phyloP scores from a whole-genome alignment of 306 rosid genomes.

The Rubus idaeus region DNA sequence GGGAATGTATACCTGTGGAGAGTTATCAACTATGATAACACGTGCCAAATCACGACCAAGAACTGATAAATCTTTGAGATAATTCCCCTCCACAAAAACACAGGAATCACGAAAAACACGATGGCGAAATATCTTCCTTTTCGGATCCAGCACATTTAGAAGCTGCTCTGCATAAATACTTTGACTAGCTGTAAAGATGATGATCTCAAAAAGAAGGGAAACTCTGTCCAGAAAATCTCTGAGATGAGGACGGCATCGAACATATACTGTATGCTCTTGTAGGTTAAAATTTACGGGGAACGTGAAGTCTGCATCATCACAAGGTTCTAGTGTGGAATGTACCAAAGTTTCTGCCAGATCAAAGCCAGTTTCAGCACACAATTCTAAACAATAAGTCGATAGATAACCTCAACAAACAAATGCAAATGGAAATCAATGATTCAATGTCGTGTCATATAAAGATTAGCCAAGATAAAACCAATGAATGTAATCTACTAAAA shows the following conservation, averaged over 20 bases:
- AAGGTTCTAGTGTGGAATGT: slow-evolving; percentile 90
- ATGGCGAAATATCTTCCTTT: slow-evolving; percentile 89
- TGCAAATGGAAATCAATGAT: neutral
- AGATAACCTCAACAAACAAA: neutral
- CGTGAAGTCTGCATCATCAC: slow-evolving; percentile 87
- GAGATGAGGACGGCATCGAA: slow-evolving; percentile 97
- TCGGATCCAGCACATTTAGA: slow-evolving; percentile 91
- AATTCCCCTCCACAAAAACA: slow-evolving; percentile 94
- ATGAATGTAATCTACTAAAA: neutral
- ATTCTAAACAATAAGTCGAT: neutral
- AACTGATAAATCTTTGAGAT: slow-evolving; percentile 91
- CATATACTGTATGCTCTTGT: slow-evolving; percentile 88
- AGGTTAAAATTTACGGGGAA: slow-evolving; percentile 86
- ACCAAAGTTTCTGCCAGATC: slow-evolving; percentile 89
- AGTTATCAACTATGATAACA: slow-evolving; percentile 81
- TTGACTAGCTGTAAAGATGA: slow-evolving; percentile 97
- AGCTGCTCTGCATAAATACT: slow-evolving; percentile 99
- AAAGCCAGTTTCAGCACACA: slow-evolving; percentile 27
- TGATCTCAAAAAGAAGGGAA: slow-evolving; percentile 82
- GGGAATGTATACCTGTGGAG: slow-evolving; percentile 75
- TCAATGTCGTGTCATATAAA: neutral
- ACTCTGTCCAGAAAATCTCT: slow-evolving; percentile 76
- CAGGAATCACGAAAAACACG: slow-evolving; percentile 96
- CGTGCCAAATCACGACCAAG: slow-evolving; percentile 96
- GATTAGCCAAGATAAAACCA: neutral